Evolutionary conservation across 306 rosid species (phyloP).

Genomic region (Oxytropis ochrocephala): DNA sequence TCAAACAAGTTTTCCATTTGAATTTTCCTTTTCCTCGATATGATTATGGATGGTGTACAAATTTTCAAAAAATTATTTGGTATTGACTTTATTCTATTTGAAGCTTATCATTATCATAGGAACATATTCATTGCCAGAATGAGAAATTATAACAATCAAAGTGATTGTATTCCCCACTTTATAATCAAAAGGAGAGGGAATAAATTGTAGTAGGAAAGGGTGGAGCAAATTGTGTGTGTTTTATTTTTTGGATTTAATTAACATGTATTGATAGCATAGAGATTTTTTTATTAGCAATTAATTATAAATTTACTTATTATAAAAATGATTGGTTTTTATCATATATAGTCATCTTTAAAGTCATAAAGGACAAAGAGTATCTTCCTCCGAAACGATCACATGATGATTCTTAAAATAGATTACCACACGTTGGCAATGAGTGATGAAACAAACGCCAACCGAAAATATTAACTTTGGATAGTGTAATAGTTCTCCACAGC

Average conservation of each 20-base stretch:
- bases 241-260: not conserved
- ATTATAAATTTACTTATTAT: too few species aligned
- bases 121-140: not conserved
- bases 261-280: too few species aligned
- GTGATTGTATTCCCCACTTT: not conserved
- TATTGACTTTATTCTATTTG: not conserved
- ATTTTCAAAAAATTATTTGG: not conserved
- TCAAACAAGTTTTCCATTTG: not conserved
- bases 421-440: too few species aligned
- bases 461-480: too few species aligned
- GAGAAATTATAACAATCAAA: not conserved
- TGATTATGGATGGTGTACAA: not conserved
- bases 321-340: too few species aligned
- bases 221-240: not conserved
- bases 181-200: not conserved
- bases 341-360: too few species aligned
- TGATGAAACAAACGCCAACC: too few species aligned
- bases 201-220: not conserved
- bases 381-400: too few species aligned
- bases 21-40: not conserved
- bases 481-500: too few species aligned
- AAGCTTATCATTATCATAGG: not conserved
- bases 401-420: too few species aligned
- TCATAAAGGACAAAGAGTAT: too few species aligned
- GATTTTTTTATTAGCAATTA: too few species aligned